Base-by-base conservation (phyloP, 225 moss, liverwort and hornwort species). In the Asterella californica region DNA sequence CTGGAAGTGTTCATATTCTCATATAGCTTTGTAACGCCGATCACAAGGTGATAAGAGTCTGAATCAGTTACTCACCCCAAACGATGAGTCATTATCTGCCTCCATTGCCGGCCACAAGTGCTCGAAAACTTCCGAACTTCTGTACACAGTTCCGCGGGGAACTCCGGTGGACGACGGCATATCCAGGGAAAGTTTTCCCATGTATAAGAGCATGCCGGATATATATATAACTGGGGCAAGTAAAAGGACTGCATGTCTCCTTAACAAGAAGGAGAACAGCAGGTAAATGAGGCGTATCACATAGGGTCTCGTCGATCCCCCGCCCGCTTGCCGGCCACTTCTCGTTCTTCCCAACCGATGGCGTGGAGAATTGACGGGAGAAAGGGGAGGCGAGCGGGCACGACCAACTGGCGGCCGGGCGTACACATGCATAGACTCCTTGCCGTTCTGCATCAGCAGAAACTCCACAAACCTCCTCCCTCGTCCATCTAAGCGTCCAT, bases 391-490 rank as follows among this genome's bases (percentile, higher is more conserved):
- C 52, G 85, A 83, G 83, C 83, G 79, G 70, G 83, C 74, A 52
- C 81, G 84, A 76, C 84, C 79, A 86, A 82, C 83, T 77, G 88
- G 90, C 75, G 92, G 91, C 88, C 90, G 87, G 87, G 87, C 91
- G 86, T 89, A 88, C 85, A 84, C 93, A 88, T 91, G 83, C 87
- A 84, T 86, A 78, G 78, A 86, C 22, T 96, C 95, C 78, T 93
- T 95, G 78, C 93, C 93, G 92, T 92, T 93, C 93, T 95, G 95
- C 95, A 96, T 96, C 92, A 92, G 90, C 91, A 88, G 89, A 79
- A 71, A 46, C 76, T 84, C 82, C 82, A 6, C 33, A 70, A 32
- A 53, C 73, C 53, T 59, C 80, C 77, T 74, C 80, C 80, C 76
- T 87, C 84, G 75, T 84, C 87, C 84, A 87, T 87, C 82, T 80